Evolutionary conservation across 805 yeast species (phyloP).

Genomic region (Hyphopichia homilentoma): DNA sequence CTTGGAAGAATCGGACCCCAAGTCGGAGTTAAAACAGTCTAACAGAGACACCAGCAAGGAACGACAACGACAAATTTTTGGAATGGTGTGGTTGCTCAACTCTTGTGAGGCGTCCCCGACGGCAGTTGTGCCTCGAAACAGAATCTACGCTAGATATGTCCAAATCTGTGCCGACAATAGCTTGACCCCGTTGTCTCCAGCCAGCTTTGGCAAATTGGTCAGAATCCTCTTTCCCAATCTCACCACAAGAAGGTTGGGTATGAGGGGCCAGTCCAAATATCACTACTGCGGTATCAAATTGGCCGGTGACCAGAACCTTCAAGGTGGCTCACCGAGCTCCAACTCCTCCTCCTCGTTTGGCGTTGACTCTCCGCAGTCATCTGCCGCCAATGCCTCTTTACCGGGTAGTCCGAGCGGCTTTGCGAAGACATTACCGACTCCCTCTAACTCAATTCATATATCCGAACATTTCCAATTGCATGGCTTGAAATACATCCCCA

Average conservation of each 20-base stretch:
- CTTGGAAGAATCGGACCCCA: constrained; percentile 24
- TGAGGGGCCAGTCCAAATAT: constrained; percentile 77
- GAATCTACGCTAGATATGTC: constrained; percentile 40
- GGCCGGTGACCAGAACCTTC: constrained; percentile 29
- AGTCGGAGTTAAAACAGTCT: constrained; percentile 1
- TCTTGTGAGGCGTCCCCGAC: constrained; percentile 51
- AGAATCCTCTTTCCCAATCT: constrained; percentile 61
- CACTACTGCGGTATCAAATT: constrained; percentile 76
- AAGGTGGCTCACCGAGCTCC: constrained; percentile 3
- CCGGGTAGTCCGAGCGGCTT: constrained; percentile 4
- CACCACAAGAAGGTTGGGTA: constrained; percentile 75
- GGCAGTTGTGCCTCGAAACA: constrained; percentile 40
- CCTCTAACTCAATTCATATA: constrained; percentile 5
- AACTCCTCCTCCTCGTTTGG: constrained; percentile 2
- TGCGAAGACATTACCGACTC: constrained; percentile 2
- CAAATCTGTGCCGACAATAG: constrained; percentile 34
- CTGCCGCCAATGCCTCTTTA: constrained; percentile 4
- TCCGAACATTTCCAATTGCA: constrained; percentile 9
- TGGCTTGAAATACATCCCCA: constrained; percentile 27
- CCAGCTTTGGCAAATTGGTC: constrained; percentile 75
- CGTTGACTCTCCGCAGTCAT: constrained; percentile 7
- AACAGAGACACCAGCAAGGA: constrained; percentile 33
- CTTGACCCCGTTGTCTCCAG: constrained; percentile 65
- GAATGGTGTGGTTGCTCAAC: constrained; percentile 74
- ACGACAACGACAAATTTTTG: constrained; percentile 71